Evolutionary conservation across 441 rosid genomes (phyloP), one percentile per base, ranked within the genome.

Genomic region (Brassica balearica): DNA sequence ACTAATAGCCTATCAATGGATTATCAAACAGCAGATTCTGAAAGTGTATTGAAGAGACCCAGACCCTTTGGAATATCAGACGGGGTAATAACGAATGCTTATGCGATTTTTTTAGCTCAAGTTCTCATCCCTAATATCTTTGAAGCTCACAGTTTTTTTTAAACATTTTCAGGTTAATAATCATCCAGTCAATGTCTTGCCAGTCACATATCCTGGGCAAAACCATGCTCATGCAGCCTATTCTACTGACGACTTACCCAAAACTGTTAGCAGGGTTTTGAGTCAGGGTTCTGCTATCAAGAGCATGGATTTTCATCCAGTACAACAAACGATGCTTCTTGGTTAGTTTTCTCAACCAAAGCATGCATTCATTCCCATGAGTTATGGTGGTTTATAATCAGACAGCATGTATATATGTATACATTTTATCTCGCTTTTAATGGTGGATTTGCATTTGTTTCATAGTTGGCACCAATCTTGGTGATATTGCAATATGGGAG

Each of bases 261-360:
- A 87, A 87, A 84, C 75, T 71, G 90, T 88, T 38, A 72, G 82
- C 22, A 69, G 74, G 77, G 75, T 73, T 71, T 71, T 93, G 74
- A 88, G 69, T 77, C 93, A 93, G 84, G 90, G 93, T 56, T 90
- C 98, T 68, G 73, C 88, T 41, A 86, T 91, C 34, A 93, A 81
- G 87, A 91, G 92, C 87, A 89, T 93, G 96, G 96, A 91, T 80
- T 93, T 91, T 80, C 95, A 93, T 85, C 98, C 96, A 2, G 77
- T 87, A 74, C 92, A 90, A 64, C 96, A 90, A 78, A 89, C 86
- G 77, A 80, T 93, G 51, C 90, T 93, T 77, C 90, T 91, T 69
- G 93, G 98, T 93, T 64, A 65, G 89, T 79, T 72, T 71, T 56
- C 69, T 80, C n/a, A 7, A 3, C 20, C 14, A 7, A 60, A 32